Conservation (phyloP, 2,329 filamentous ascomycete genomes). For the Aspergillus cejpii region DNA sequence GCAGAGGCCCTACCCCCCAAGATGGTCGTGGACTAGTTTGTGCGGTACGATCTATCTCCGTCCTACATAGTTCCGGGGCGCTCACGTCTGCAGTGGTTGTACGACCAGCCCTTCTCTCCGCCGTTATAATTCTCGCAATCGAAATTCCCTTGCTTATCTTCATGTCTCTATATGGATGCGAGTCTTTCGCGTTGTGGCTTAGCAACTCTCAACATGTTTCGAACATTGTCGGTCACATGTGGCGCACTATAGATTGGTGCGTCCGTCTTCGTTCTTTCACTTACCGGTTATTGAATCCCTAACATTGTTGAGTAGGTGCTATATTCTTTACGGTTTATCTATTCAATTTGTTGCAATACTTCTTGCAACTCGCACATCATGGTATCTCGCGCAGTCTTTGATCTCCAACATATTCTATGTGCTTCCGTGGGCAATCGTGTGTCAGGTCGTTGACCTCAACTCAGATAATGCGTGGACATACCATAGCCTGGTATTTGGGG, state of each 20-base stretch:
- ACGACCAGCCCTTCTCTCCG: conserved; percentile 50
- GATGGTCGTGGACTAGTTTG: conserved; percentile 14
- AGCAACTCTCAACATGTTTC: conserved; percentile 53
- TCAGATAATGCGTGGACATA: conserved; percentile 16
- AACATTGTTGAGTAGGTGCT: conserved; percentile 51
- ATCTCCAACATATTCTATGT: conserved; percentile 62
- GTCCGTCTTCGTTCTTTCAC: not conserved
- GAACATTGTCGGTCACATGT: conserved; percentile 59
- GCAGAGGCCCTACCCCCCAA: not conserved
- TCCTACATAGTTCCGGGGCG: no score
- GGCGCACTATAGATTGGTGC: conserved; percentile 35
- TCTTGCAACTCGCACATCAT: conserved; percentile 56
- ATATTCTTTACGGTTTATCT: conserved; percentile 61
- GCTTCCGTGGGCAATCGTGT: conserved; percentile 61
- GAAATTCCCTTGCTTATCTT: conserved; percentile 59
- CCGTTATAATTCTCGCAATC: conserved; percentile 33
- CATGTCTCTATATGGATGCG: conserved; percentile 54
- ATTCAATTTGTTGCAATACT: conserved; percentile 59
- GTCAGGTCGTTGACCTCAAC: conserved; percentile 8
- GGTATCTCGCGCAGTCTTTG: conserved; percentile 63
- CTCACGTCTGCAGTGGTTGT: conserved; percentile 40
- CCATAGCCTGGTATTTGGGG: conserved; percentile 19
- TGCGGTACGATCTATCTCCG: conserved; percentile 4
- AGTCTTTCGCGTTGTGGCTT: conserved; percentile 57
- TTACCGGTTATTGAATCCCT: not conserved